Percentiles rank a stretch among this genome's conserved stretches.
These are phyloP conservation scores for Erodium texanum DNA, from an alignment of 441 rosid species.

Conservation along the genomic window DNA sequence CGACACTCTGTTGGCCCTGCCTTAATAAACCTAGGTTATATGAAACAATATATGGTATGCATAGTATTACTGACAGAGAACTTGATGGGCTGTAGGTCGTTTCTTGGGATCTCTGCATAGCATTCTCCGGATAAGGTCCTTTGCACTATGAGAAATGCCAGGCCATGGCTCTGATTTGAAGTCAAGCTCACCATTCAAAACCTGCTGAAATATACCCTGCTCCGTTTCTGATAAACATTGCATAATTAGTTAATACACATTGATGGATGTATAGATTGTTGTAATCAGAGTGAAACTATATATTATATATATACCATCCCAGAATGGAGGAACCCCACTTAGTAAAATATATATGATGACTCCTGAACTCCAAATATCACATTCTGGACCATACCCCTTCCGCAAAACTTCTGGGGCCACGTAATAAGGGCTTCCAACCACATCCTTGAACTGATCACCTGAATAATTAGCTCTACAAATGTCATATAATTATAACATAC, in stretches of 20 bases:
- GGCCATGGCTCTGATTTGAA: conserved; percentile 95
- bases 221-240: conserved; percentile 59
- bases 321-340: conserved; percentile 93
- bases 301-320: too few species aligned
- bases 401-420: conserved; percentile 93
- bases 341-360: conserved; percentile 81
- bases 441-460: conserved; percentile 80
- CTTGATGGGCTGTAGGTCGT: conserved; percentile 79
- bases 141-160: conserved; percentile 64
- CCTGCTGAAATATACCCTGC: conserved; percentile 95
- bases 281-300: too few species aligned
- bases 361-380: conserved; percentile 99
- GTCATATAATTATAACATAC: background rate
- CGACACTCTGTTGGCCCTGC: too few species aligned
- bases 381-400: conserved; percentile 77
- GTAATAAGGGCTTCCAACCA: conserved; percentile 93
- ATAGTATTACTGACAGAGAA: conserved; percentile 53
- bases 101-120: conserved; percentile 73
- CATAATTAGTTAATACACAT: conserved; percentile 1
- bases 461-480: conserved; percentile 11
- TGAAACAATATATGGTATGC: background rate
- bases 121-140: conserved; percentile 81
- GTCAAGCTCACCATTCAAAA: conserved; percentile 82
- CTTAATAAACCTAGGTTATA: too few species aligned
- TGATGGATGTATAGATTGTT: too few species aligned